Evolutionary conservation across 2,329 filamentous ascomycete genomes (phyloP).

Genomic region (Fusarium staphyleae): DNA sequence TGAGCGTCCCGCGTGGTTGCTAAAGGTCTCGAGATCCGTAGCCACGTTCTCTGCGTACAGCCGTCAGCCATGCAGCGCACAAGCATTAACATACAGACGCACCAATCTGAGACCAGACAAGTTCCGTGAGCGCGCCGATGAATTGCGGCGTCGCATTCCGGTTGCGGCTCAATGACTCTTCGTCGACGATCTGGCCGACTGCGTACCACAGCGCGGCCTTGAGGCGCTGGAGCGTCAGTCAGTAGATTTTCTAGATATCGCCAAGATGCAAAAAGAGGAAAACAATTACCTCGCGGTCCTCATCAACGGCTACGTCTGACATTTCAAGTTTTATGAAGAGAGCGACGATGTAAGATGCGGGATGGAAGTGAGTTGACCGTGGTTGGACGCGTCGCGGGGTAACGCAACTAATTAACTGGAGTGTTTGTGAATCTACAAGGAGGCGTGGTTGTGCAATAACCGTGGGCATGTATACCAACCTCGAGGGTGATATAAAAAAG

Average conservation of each 20-base stretch:
- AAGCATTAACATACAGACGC: background rate
- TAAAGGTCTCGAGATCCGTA: slow-evolving; percentile 63
- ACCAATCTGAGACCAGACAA: slow-evolving; percentile 90
- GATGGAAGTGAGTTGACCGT: slow-evolving; percentile 14
- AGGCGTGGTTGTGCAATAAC: slow-evolving; percentile 7
- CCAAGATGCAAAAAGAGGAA: background rate
- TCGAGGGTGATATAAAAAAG: too few species aligned
- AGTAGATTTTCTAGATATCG: background rate
- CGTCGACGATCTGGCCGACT: slow-evolving; percentile 87
- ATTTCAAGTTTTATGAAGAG: slow-evolving; percentile 31
- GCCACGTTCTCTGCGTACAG: slow-evolving; percentile 59
- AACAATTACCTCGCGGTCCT: slow-evolving; percentile 48
- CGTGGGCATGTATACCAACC: too few species aligned
- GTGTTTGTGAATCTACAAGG: background rate
- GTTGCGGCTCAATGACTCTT: slow-evolving; percentile 67
- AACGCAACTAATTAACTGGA: too few species aligned
- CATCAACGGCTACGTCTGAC: slow-evolving; percentile 44
- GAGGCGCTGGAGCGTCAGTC: slow-evolving; percentile 63
- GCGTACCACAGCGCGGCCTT: slow-evolving; percentile 87
- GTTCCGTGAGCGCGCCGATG: slow-evolving; percentile 83
- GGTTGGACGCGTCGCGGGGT: slow-evolving; percentile 33
- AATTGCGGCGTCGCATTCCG: slow-evolving; percentile 92
- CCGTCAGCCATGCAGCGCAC: too few species aligned
- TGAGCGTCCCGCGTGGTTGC: slow-evolving; percentile 79
- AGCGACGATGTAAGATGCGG: slow-evolving; percentile 1